Conservation (phyloP, 2,329 filamentous ascomycete species). For the Dactylonectria estremocensis region DNA sequence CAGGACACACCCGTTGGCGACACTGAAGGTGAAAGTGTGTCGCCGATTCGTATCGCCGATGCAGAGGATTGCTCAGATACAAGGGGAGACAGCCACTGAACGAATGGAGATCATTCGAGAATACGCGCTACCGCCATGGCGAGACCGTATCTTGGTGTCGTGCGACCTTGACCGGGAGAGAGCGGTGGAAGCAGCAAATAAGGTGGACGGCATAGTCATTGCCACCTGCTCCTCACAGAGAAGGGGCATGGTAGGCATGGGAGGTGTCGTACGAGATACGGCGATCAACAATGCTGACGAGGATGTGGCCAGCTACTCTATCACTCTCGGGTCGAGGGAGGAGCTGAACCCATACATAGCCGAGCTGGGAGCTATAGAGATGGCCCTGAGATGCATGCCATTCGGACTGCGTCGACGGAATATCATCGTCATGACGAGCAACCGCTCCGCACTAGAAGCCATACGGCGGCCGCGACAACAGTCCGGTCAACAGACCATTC, state of each 20-base stretch:
- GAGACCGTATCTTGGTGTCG: not conserved
- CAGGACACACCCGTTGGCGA: not conserved
- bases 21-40: not conserved
- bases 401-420: no score
- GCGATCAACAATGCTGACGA: not conserved
- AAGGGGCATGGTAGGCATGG: not conserved
- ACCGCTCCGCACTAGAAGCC: no score
- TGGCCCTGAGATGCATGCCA: no score
- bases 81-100: not conserved
- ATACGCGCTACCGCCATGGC: not conserved
- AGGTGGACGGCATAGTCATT: not conserved
- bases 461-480: no score
- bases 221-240: not conserved
- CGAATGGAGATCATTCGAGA: not conserved
- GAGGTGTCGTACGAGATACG: not conserved
- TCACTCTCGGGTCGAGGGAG: not conserved
- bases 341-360: not conserved
- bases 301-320: not conserved
- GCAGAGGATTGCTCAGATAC: not conserved
- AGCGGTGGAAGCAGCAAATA: not conserved
- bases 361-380: not conserved
- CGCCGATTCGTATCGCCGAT: not conserved
- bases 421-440: not conserved
- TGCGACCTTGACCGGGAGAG: not conserved
- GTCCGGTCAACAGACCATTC: not conserved